phyloP scores from a whole-genome alignment of 2,329 filamentous ascomycete genomes.

The Talaromyces verruculosus region DNA sequence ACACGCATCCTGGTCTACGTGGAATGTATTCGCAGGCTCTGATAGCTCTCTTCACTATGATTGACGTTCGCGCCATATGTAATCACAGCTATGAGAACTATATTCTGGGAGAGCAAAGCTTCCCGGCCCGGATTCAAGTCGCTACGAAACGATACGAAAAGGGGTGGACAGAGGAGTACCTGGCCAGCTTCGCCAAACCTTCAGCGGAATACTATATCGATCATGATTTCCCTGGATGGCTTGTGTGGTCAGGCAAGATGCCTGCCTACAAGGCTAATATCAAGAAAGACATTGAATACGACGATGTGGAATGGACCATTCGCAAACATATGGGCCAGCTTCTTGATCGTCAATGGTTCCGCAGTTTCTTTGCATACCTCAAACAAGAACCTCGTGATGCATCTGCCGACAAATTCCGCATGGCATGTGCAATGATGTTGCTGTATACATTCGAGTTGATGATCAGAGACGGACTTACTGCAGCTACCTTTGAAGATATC shows the following conservation, averaged over 20 bases:
- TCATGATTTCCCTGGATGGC: slow-evolving; percentile 88
- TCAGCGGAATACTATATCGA: slow-evolving; percentile 88
- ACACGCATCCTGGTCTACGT: slow-evolving; percentile 83
- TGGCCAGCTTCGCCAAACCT: slow-evolving; percentile 73
- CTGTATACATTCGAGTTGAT: slow-evolving; percentile 90
- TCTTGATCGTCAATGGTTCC: slow-evolving; percentile 81
- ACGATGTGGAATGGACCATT: slow-evolving; percentile 72
- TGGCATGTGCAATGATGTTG: slow-evolving; percentile 81
- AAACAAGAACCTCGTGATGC: slow-evolving; percentile 92
- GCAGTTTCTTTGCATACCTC: slow-evolving; percentile 83
- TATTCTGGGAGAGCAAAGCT: slow-evolving; percentile 73
- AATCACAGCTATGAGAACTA: slow-evolving; percentile 86
- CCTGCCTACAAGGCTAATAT: slow-evolving; percentile 74
- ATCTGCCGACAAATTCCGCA: slow-evolving; percentile 80
- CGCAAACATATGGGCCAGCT: slow-evolving; percentile 77
- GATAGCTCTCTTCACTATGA: slow-evolving; percentile 74
- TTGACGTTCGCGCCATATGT: slow-evolving; percentile 83
- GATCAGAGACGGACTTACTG: slow-evolving; percentile 70
- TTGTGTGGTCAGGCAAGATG: slow-evolving; percentile 90
- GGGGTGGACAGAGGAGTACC: slow-evolving; percentile 74
- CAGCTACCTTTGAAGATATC: slow-evolving; percentile 81
- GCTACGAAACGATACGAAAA: slow-evolving; percentile 71
- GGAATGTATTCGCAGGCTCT: slow-evolving; percentile 79
- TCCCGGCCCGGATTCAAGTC: slow-evolving; percentile 74
- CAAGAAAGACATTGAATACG: slow-evolving; percentile 67